Conservation (phyloP, 2,329 filamentous ascomycete genomes). For the Chrysoporthe cubensis region DNA sequence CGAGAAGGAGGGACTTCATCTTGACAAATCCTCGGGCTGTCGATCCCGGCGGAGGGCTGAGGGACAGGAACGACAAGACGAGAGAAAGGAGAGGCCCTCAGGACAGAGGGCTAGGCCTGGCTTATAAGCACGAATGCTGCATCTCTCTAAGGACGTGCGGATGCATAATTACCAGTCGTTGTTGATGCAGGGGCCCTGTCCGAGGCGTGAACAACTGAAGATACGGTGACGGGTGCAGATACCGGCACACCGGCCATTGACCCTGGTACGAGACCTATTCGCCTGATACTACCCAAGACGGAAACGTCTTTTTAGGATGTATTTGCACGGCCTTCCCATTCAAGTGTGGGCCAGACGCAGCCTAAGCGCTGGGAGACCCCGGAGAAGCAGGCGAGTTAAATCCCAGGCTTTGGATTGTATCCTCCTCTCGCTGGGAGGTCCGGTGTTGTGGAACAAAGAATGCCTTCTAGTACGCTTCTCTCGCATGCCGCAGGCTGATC, state of each 20-base stretch:
- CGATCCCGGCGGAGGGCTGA: neutral
- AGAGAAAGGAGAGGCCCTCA: neutral
- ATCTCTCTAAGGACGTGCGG: neutral
- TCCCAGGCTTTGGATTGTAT: too few species aligned
- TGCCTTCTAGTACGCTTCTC: constrained; percentile 1
- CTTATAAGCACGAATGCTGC: neutral
- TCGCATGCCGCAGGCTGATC: neutral
- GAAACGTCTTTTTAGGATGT: neutral
- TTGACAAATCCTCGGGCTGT: constrained; percentile 16
- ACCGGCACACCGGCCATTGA: neutral
- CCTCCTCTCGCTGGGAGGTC: neutral
- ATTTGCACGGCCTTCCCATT: constrained; percentile 2
- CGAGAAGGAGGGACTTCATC: constrained; percentile 35
- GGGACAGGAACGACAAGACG: neutral
- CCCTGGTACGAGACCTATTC: neutral
- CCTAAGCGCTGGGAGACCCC: neutral
- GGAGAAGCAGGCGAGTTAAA: neutral
- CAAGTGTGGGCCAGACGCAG: neutral
- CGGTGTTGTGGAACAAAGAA: neutral
- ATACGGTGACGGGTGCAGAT: neutral
- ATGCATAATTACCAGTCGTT: neutral
- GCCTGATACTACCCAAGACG: constrained; percentile 2
- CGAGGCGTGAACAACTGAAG: neutral
- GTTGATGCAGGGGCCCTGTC: neutral
- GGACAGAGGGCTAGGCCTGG: neutral